These are phyloP conservation scores for Bocquillonia castaneifolia DNA, from an alignment of 441 rosid species.

Conservation along the genomic window DNA sequence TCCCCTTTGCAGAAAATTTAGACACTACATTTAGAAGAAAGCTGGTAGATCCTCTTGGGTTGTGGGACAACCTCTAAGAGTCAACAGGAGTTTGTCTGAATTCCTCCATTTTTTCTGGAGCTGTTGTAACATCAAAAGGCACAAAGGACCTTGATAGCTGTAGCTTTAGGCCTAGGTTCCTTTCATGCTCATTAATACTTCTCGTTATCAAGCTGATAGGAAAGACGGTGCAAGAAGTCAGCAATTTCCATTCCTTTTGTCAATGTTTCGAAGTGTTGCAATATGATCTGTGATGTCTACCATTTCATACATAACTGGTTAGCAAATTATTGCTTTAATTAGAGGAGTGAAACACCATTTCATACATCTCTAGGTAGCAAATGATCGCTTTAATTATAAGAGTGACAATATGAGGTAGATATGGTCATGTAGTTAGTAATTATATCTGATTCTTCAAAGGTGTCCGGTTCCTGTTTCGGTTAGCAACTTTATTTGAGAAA, in stretches of 20 bases:
- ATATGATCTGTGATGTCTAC: slow-evolving; percentile 30
- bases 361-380: slow-evolving; percentile 44
- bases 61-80: slow-evolving; percentile 26
- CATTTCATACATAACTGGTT: slow-evolving; percentile 44
- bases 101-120: slow-evolving; percentile 35
- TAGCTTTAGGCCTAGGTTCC: slow-evolving; percentile 35
- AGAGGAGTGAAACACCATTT: slow-evolving; percentile 26
- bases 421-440: slow-evolving; percentile 12
- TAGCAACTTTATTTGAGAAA: slow-evolving; percentile 33
- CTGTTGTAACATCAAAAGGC: slow-evolving; percentile 32
- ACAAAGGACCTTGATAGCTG: slow-evolving; percentile 33
- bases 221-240: slow-evolving; percentile 45
- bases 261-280: slow-evolving; percentile 41
- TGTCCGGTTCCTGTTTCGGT: slow-evolving; percentile 38
- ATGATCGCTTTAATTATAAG: background rate
- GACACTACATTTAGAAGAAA: slow-evolving; percentile 56
- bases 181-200: slow-evolving; percentile 30
- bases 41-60: slow-evolving; percentile 43
- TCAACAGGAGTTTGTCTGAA: slow-evolving; percentile 18
- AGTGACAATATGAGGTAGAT: background rate
- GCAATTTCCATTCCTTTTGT: slow-evolving; percentile 65
- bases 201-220: slow-evolving; percentile 38
- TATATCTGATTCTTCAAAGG: slow-evolving; percentile 38
- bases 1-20: slow-evolving; percentile 50
- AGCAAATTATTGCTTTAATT: background rate